Evolutionary conservation across 2,329 filamentous ascomycete species (phyloP), one percentile per base, ranked within the genome.

Genomic region (Colletotrichum coccodes): DNA sequence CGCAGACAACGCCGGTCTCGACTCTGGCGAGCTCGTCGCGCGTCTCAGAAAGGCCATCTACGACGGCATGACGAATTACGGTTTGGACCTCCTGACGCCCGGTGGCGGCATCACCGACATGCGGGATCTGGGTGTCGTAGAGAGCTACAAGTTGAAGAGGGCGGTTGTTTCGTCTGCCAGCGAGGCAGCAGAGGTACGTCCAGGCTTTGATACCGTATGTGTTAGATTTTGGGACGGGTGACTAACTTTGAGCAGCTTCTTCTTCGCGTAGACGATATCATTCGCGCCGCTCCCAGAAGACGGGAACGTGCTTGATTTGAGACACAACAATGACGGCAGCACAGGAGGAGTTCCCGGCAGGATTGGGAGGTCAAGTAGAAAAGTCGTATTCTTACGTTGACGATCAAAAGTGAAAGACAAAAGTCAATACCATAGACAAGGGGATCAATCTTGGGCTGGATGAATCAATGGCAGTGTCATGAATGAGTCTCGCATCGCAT

Each of bases 71-170:
- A 94, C 91, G 58, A 97, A 92, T 70, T 97, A 95, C 61, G 96
- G 96, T 23, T 84, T 99, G 71, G 96, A 99, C 78, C 85, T 99
- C 71, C 86, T 92, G 82, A 94, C 92, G 1, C 95, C 95, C 2
- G 95, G 96, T 46, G 96, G 96, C 68, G 95, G 94, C 50, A 94
- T 99, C 76, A 88, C 94, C 14, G 96, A 99, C 77, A 99, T 99
- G 96, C 89, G 95, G 61, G 94, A 99, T 76, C 80, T 97, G 54
- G 96, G 96, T 50, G 95, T 99, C 32, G 92, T 99, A 73, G 96
- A 99, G 85, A 97, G 94, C 81, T 98, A 98, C 87, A 99, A 99
- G 87, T 84, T 99, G 79, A 99, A 99, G 89, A 92, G 90, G 79
- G 96, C 96, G n/a, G 96, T 99, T 62, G 96, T 99, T 59, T 97